Percentiles rank a stretch among this genome's conserved stretches.
Conservation (phyloP, 176 grass and related monocot species). For the Sorghum bicolor region DNA sequence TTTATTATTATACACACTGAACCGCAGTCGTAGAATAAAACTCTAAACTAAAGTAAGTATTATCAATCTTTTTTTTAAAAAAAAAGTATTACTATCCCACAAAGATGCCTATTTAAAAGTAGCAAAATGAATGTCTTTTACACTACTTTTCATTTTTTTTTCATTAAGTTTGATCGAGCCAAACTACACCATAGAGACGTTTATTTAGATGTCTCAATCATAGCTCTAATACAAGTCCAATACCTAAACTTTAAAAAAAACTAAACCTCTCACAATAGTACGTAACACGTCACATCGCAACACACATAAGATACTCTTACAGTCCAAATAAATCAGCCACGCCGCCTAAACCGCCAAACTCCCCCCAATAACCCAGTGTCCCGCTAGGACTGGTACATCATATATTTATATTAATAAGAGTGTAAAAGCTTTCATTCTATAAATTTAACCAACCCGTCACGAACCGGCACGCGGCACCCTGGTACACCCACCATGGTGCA, state of each 20-base stretch:
- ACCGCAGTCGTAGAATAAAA: not conserved
- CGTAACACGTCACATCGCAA: not conserved
- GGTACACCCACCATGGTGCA: not conserved
- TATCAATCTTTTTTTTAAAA: not conserved
- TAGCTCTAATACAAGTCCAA: not conserved
- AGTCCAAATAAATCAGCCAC: not conserved
- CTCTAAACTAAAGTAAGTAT: not conserved
- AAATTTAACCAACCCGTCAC: too few species aligned
- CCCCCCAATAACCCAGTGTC: not conserved
- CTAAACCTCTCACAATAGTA: not conserved
- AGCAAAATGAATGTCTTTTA: not conserved
- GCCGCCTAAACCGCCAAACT: not conserved
- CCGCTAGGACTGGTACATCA: too few species aligned
- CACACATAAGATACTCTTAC: not conserved
- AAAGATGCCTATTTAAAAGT: not conserved
- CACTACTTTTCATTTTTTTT: not conserved
- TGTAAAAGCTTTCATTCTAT: too few species aligned
- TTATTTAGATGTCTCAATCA: not conserved
- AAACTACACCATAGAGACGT: not conserved
- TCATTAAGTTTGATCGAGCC: rapidly evolving
- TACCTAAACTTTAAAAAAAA: rapidly evolving
- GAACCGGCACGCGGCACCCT: too few species aligned
- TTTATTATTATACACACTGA: too few species aligned
- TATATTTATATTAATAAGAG: too few species aligned
- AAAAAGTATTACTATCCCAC: not conserved